Base-by-base conservation (phyloP, 768 basidiomycete species). In the Amanita exitialis region DNA sequence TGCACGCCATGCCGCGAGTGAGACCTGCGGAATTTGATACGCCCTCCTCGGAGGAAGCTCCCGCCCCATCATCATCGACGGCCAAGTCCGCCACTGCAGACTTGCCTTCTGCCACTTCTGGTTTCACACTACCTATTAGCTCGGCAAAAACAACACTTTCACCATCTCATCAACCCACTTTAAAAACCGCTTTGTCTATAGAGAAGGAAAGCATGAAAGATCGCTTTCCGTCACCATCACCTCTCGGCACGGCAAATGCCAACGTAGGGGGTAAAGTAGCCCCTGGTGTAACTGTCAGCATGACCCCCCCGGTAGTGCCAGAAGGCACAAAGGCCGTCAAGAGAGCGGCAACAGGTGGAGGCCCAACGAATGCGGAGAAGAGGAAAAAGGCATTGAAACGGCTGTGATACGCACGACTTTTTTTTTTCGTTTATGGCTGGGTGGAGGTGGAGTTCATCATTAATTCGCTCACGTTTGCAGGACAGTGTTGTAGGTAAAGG, bases 301-400 rank as follows among this genome's bases (percentile, higher is more conserved):
- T 69, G 35, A 58, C 62, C 30, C 61, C 62, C 2, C 55, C 66
- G 10, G 60, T 69, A 1, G 58, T 67, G 46, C 54, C 70, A 4
- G 62, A 69, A 10, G 68, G 66, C 3, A 69, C 76, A 7, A 90
- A 87, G 62, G 78, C 84, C 0, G 74, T 85, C 47, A 90, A 89
- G 66, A 70, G 87, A 45, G 73, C 80, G 13, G 79, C 83, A 1
- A 75, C 80, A 0, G 74, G 75, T 1, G 69, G 67, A 9, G 72
- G 64, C 0, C 62, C 68, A 4, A 75, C 72, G 2, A 80, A 80
- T 1, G 79, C 77, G 3, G 88, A 90, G 67, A 91, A 91, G 70
- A 73, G 90, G 64, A 91, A 91, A 76, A 91, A 90, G 73, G 90
- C 89, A 3, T 67, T 91, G 58, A 91, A 87, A 67, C 73, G 89